Evolutionary conservation across 148 eudicot genomes (phyloP).

Genomic region (Pharnaceum exiguum): DNA sequence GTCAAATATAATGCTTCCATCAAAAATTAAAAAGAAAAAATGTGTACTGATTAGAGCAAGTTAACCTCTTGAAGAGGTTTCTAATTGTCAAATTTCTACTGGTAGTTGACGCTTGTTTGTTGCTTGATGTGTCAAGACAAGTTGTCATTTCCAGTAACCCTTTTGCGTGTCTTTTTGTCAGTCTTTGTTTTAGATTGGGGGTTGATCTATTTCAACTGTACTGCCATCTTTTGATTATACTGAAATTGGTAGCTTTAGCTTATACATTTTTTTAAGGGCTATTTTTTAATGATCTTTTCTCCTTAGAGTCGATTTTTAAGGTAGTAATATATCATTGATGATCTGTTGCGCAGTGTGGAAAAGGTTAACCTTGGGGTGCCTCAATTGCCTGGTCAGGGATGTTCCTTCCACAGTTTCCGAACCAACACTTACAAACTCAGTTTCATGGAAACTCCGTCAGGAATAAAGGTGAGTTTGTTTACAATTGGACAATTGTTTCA

Average conservation of each 20-base stretch:
- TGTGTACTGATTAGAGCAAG: too few species aligned
- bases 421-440: constrained; percentile 94
- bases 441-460: constrained; percentile 97
- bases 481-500: not conserved
- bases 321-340: not conserved
- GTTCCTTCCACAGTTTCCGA: constrained; percentile 93
- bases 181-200: not conserved
- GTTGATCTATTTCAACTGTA: not conserved
- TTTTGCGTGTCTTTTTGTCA: not conserved
- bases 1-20: too few species aligned
- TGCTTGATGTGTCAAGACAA: too few species aligned
- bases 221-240: too few species aligned
- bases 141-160: too few species aligned
- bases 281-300: not conserved
- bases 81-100: too few species aligned
- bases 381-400: constrained; percentile 96
- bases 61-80: too few species aligned
- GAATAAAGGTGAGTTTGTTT: constrained; percentile 68
- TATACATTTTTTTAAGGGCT: not conserved
- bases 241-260: not conserved
- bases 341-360: constrained; percentile 56
- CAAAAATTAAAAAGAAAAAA: too few species aligned
- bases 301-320: not conserved
- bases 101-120: too few species aligned
- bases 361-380: constrained; percentile 99